Percentiles rank a stretch among this genome's conserved stretches.
These are phyloP conservation scores for Pyricularia pennisetigena DNA, from an alignment of 2,329 filamentous ascomycete genomes.

Conservation along the genomic window DNA sequence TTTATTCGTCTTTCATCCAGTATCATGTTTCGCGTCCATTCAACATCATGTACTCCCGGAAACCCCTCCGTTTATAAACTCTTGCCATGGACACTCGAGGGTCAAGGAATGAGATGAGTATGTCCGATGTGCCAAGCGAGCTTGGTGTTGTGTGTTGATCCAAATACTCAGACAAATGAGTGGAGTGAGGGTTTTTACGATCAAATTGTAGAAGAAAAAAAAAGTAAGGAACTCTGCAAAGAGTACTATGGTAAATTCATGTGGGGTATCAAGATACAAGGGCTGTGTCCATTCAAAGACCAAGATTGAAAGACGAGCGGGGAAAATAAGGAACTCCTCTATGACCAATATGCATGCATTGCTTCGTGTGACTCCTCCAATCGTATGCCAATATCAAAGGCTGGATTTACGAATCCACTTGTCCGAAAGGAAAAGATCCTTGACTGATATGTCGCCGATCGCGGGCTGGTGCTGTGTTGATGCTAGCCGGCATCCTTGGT, in stretches of 20 bases:
- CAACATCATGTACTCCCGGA: background rate
- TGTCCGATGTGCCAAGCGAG: background rate
- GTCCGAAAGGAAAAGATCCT: background rate
- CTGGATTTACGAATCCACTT: background rate
- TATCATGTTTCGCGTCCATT: background rate
- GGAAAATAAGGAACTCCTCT: background rate
- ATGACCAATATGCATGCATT: background rate
- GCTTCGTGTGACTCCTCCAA: background rate
- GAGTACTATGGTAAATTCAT: background rate
- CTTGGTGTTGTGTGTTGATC: background rate
- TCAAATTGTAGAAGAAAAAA: background rate
- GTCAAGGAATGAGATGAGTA: background rate
- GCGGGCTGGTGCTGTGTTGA: background rate
- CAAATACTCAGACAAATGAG: background rate
- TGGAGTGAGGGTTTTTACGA: background rate
- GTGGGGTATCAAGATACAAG: slow-evolving; percentile 1
- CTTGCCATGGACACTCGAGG: background rate
- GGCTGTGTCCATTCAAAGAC: background rate
- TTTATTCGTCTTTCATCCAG: background rate
- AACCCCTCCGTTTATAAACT: background rate
- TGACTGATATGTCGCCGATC: background rate
- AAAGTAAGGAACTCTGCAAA: background rate
- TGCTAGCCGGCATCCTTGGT: slow-evolving; percentile 1
- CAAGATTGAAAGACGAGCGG: background rate
- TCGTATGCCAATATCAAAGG: background rate